Evolutionary conservation across 2,329 filamentous ascomycete species (phyloP), one percentile per base, ranked within the genome.

Genomic region (Penicillium oxalicum): DNA sequence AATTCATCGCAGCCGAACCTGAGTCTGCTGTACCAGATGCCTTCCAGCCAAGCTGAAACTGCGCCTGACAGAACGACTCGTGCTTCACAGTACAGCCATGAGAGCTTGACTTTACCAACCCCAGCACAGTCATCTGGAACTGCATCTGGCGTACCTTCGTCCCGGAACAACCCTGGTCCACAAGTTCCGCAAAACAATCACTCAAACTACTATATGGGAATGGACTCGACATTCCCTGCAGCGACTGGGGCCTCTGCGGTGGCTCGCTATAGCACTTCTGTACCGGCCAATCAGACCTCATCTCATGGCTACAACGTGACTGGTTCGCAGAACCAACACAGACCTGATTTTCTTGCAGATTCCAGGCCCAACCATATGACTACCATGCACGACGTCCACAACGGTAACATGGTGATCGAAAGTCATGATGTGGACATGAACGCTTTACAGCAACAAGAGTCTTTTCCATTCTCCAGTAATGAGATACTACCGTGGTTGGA

Each of bases 1-100:
- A 89, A 94, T 61, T 93, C 88, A 3, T 86, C 88, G 1, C 90
- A 83, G 54, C 89, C 88, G 0, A 93, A 88, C 61, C 73, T 95
- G 4, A 91, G 88, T 1, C 78, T 91, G 48, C 80, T 94, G 62
- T 94, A 89, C 63, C 83, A 87, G 51, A 83, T 79, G 57, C 65
- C 77, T 48, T 70, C 72, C 24, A 48, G 59, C 1, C 64, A 63
- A 9, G 43, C 55, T 4, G 58, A 58, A 13, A 27, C 59, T 2
- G 38, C 40, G 35, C 25, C 61, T 61, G 59, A 55, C 56, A 60
- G 56, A 55, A 36, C 69, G 37, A 47, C 65, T 47, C 57, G 60
- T 47, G 61, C 67, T 1, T 61, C 59, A 26, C 59, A 66, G 46
- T 61, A 63, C 48, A 64, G 58, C 44, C 61, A 67, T 49, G 59